A percentile compares a stretch with the other conserved stretches of the same genome.
These are phyloP conservation scores for Physcomitrellopsis africana DNA, from an alignment of 225 moss, liverwort and hornwort species.

Conservation along the genomic window DNA sequence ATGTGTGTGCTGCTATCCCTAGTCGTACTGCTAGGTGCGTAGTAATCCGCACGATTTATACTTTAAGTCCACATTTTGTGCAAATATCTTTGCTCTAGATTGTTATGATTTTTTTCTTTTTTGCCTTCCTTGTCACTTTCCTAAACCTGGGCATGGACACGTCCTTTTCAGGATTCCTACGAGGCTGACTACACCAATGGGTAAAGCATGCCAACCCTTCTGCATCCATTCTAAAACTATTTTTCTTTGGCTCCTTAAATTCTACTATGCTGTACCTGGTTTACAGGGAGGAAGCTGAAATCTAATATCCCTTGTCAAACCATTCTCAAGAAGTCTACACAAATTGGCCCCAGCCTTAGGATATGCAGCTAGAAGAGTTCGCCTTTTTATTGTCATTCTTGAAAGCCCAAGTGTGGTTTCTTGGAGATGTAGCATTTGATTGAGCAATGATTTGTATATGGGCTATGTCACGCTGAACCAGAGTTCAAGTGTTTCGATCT, in stretches of 20 bases:
- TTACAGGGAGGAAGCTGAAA: not conserved
- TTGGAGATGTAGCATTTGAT: conserved; percentile 14
- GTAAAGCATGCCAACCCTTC: conserved; percentile 32
- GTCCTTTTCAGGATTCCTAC: conserved; percentile 45
- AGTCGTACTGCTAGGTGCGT: conserved; percentile 2
- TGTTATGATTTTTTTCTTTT: conserved; percentile 5
- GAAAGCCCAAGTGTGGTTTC: conserved; percentile 10
- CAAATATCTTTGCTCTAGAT: not conserved
- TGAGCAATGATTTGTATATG: not conserved
- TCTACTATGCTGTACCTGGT: not conserved
- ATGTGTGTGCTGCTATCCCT: not conserved
- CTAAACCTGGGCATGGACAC: conserved; percentile 33
- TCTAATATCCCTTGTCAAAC: not conserved
- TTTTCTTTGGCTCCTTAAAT: not conserved
- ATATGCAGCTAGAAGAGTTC: conserved; percentile 14
- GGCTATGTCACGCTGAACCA: conserved; percentile 15
- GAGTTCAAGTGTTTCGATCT: conserved; percentile 10
- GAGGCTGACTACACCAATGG: conserved; percentile 46
- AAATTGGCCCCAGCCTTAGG: not conserved
- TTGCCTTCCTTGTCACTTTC: not conserved
- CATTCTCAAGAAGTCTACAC: not conserved
- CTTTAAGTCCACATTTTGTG: conserved; percentile 5
- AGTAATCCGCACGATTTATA: not conserved
- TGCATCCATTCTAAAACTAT: not conserved
- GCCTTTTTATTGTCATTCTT: conserved; percentile 19